These are phyloP conservation scores for Lentinula sp. DNA, from an alignment of 768 basidiomycete genomes.

Conservation along the genomic window DNA sequence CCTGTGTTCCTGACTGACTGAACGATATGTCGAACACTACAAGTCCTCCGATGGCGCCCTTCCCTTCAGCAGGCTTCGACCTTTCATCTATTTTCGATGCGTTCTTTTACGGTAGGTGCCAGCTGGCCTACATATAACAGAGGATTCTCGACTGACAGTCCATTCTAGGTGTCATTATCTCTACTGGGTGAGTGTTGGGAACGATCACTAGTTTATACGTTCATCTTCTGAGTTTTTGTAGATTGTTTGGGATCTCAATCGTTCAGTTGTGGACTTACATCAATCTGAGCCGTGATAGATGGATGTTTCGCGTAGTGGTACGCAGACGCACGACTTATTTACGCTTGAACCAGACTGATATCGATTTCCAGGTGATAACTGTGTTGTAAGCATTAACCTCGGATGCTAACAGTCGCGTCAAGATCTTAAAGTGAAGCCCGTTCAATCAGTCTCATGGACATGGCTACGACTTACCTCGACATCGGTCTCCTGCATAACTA, in stretches of 20 bases:
- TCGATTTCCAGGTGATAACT: background rate
- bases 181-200: background rate
- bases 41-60: background rate
- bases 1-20: background rate
- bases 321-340: background rate
- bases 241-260: slow-evolving; percentile 1
- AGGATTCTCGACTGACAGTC: background rate
- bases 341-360: background rate
- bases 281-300: background rate
- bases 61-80: background rate
- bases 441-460: background rate
- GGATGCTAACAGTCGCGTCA: background rate
- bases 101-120: slow-evolving; percentile 1
- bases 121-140: background rate
- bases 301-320: slow-evolving; percentile 3
- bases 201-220: background rate
- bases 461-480: background rate
- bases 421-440: background rate
- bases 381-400: background rate
- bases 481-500: background rate
- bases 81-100: background rate
- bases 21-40: background rate
- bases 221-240: background rate
- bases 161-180: background rate
- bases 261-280: slow-evolving; percentile 6